These are phyloP conservation scores for Cadophora sp. DNA, from an alignment of 2,329 filamentous ascomycete genomes.

Conservation along the genomic window DNA sequence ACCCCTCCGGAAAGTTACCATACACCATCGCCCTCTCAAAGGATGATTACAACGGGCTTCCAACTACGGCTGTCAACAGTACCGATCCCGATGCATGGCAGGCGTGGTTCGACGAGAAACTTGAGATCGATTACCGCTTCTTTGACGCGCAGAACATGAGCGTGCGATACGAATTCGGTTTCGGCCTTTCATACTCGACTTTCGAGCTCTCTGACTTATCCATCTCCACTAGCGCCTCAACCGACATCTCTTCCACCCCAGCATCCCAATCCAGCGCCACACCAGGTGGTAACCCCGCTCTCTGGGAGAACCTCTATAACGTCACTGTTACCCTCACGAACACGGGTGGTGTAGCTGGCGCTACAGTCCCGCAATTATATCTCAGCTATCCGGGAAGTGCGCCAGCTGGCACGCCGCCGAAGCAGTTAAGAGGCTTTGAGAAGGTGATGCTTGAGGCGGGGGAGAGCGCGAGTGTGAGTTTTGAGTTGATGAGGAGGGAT, in stretches of 20 bases:
- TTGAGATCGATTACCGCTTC: constrained; percentile 58
- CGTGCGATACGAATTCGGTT: constrained; percentile 47
- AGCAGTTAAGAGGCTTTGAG: constrained; percentile 66
- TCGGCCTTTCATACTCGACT: constrained; percentile 74
- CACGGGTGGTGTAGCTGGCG: constrained; percentile 63
- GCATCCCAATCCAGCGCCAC: constrained; percentile 13
- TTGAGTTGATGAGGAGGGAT: constrained; percentile 64
- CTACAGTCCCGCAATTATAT: constrained; percentile 70
- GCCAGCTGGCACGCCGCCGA: constrained; percentile 47
- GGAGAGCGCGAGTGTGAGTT: constrained; percentile 53
- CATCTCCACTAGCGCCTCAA: constrained; percentile 29
- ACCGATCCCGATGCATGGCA: constrained; percentile 71
- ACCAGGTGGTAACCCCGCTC: constrained; percentile 34
- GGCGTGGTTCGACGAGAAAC: constrained; percentile 51
- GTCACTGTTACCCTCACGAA: constrained; percentile 69
- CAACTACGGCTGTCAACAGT: constrained; percentile 67
- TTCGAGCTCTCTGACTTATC: constrained; percentile 70
- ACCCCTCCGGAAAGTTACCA: constrained; percentile 69
- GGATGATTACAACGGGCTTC: constrained; percentile 60
- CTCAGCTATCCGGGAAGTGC: constrained; percentile 44
- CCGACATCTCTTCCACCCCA: constrained; percentile 14
- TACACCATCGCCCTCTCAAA: constrained; percentile 60
- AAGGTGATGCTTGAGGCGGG: constrained; percentile 62
- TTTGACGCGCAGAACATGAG: constrained; percentile 50
- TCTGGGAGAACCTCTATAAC: constrained; percentile 46